A percentile compares a stretch with the other conserved stretches of the same genome.
Evolutionary conservation across 257 asterid genomes (phyloP).

Genomic region (Asclepias syriaca): DNA sequence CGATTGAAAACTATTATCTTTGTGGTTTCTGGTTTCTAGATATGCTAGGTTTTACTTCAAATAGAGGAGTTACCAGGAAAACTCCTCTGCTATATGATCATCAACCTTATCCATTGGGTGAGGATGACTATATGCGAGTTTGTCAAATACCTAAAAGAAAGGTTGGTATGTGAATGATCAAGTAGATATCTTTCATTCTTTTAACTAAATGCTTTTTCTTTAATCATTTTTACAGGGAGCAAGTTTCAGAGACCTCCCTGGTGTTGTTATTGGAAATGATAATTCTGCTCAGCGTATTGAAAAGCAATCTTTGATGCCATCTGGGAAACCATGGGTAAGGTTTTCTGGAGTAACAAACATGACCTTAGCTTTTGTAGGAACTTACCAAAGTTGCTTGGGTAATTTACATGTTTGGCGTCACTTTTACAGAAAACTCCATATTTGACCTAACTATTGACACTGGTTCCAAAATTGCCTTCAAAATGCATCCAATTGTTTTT

Average conservation of each 20-base stretch:
- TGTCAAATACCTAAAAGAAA: slow-evolving; percentile 59
- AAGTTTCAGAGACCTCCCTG: slow-evolving; percentile 61
- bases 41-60: neutral
- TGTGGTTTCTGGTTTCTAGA: slow-evolving; percentile 19
- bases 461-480: no score
- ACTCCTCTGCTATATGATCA: slow-evolving; percentile 52
- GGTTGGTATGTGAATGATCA: slow-evolving; percentile 31
- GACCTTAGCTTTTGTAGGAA: neutral
- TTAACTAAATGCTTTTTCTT: neutral
- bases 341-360: neutral
- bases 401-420: no score
- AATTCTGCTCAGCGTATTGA: slow-evolving; percentile 53
- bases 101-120: slow-evolving; percentile 44
- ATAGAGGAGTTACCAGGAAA: neutral
- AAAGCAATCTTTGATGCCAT: slow-evolving; percentile 36
- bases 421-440: no score
- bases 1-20: neutral
- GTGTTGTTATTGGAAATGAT: slow-evolving; percentile 49
- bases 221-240: slow-evolving; percentile 49
- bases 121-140: slow-evolving; percentile 61
- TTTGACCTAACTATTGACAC: no score
- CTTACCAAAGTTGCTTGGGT: neutral
- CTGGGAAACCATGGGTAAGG: slow-evolving; percentile 78
- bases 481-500: no score
- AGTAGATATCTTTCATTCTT: neutral